Percentiles rank a stretch among this genome's conserved stretches.
Evolutionary conservation across 2,329 filamentous ascomycete species (phyloP).

Genomic region (Cladorrhinum sp.): DNA sequence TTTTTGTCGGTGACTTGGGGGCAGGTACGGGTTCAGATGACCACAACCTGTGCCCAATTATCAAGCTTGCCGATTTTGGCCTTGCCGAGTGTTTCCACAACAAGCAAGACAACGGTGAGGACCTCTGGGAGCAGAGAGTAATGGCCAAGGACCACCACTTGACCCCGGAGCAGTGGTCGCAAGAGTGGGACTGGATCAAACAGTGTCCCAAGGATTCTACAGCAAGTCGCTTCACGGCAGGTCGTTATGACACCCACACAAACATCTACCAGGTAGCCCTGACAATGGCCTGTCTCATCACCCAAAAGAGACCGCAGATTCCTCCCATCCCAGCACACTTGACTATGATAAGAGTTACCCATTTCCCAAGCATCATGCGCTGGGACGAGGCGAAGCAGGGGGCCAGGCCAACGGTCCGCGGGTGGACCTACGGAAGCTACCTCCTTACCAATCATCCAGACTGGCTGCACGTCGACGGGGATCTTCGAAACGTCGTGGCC

Average conservation of each 20-base stretch:
- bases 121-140: not conserved
- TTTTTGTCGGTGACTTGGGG: not conserved
- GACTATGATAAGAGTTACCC: not conserved
- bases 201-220: not conserved
- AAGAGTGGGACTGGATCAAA: slow-evolving; percentile 4
- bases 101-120: not conserved
- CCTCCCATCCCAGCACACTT: not conserved
- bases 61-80: slow-evolving; percentile 1
- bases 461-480: not conserved
- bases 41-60: not conserved
- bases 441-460: not conserved
- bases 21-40: not conserved
- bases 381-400: not conserved
- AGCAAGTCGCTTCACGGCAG: not conserved
- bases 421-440: not conserved
- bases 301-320: not conserved
- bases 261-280: not conserved
- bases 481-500: not conserved
- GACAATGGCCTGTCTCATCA: not conserved
- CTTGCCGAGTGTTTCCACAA: not conserved
- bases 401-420: not conserved
- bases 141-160: not conserved
- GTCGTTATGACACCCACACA: not conserved
- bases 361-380: no score
- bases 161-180: not conserved